A percentile compares a stretch with the other conserved stretches of the same genome.
These are phyloP conservation scores for Euphorbia peplus DNA, from an alignment of 345 rosid species.

Conservation along the genomic window DNA sequence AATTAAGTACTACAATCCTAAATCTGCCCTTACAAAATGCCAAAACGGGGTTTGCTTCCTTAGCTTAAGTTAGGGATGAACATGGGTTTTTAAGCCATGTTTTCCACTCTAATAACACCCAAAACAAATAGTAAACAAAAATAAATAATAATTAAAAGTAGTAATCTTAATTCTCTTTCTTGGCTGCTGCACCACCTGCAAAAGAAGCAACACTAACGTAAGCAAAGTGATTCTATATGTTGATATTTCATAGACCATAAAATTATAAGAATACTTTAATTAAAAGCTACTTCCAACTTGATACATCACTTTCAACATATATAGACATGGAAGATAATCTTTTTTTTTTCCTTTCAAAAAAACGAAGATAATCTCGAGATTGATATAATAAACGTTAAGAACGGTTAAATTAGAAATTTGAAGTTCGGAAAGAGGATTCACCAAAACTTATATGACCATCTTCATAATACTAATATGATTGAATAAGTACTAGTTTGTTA, in stretches of 20 bases:
- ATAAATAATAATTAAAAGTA: not conserved
- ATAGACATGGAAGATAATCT: no score
- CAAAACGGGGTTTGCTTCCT: slow-evolving; percentile 11
- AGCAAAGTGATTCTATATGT: not conserved
- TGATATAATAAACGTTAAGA: no score
- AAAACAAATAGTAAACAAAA: slow-evolving; percentile 14
- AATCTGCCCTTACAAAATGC: slow-evolving; percentile 23
- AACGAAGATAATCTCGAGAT: no score
- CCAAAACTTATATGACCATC: no score
- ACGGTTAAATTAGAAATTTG: no score
- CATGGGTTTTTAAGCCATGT: slow-evolving; percentile 21
- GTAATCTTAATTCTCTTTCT: slow-evolving; percentile 8
- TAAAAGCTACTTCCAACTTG: no score
- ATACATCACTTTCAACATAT: no score
- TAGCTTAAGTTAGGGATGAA: not conserved
- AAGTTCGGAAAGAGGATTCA: no score
- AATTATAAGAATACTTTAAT: not conserved
- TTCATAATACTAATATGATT: no score
- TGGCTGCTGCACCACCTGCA: slow-evolving; percentile 19
- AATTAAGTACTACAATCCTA: slow-evolving; percentile 13
- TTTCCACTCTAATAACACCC: slow-evolving; percentile 20
- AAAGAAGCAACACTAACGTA: not conserved
- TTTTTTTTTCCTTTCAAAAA: no score
- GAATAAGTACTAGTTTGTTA: no score
- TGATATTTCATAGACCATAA: not conserved